Evolutionary conservation across 2,329 filamentous ascomycete species (phyloP), one percentile per base, ranked within the genome.

Genomic region (Fusarium nelsonii): DNA sequence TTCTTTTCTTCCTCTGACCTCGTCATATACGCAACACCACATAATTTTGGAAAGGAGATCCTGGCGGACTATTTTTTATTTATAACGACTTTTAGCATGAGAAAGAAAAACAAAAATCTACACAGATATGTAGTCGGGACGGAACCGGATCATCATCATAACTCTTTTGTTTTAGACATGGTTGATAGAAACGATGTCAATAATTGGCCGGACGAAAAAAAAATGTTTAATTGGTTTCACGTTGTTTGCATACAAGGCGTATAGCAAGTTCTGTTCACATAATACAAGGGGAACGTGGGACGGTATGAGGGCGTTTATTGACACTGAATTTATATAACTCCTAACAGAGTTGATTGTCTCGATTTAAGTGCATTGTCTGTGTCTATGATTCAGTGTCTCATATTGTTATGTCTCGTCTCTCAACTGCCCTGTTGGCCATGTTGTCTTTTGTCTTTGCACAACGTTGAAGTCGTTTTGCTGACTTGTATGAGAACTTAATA

Each of bases 71-170:
- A 51, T 33, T 55, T 30, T 66, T 55, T 41, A 23, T 23, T 69
- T 68, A 67, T 74, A 74, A 74, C 70, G 72, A 74, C 69, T 54
- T 65, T 53, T 63, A 73, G 72, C 70, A 74, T 74, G 72, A 74
- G 56, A 72, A 58, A 62, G 63, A 65, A 65, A 64, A 59, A 46
- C 20, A 65, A 65, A 71, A 71, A 70, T 70, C 71, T 70, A 74
- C 68, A 73, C 56, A 71, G 54, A 65, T 65, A 60, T 67, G 70
- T 74, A 72, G 71, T 68, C 53, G 60, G 59, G 45, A 63, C 37
- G 66, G 48, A 51, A 40, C 34, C 36, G 48, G 64, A 49, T 48
- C 51, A 71, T 43, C 43, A 60, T 44, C 53, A 65, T 59, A 58
- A 32, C 44, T 49, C 23, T 32, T 37, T 44, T 65, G 44, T 43